Evolutionary conservation across 768 basidiomycete genomes (phyloP).

Genomic region (Trichaptum fuscoviolaceum): DNA sequence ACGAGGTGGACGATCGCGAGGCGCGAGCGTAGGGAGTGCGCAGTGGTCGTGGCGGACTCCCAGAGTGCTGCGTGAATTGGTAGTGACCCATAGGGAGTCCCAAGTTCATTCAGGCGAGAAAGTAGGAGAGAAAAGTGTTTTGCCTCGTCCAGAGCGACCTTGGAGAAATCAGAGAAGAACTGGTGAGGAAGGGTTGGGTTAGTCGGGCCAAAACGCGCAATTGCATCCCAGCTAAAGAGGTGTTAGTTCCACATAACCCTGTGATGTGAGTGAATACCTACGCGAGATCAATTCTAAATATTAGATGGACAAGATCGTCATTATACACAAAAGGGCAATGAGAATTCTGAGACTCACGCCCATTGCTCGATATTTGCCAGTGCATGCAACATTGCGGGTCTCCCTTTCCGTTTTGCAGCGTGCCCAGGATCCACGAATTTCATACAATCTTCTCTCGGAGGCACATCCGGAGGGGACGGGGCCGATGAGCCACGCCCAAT

Average conservation of each 20-base stretch:
- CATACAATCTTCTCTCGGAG: constrained; percentile 52
- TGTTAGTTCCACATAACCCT: neutral
- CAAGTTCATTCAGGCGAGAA: constrained; percentile 51
- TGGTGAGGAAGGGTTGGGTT: constrained; percentile 59
- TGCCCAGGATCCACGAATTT: constrained; percentile 56
- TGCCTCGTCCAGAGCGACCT: constrained; percentile 83
- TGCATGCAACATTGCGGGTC: constrained; percentile 74
- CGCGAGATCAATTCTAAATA: constrained; percentile 15
- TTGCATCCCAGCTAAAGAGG: constrained; percentile 67
- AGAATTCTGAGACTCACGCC: constrained; percentile 46
- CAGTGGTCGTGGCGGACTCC: constrained; percentile 70
- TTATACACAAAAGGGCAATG: neutral
- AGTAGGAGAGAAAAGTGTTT: constrained; percentile 75
- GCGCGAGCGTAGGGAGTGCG: constrained; percentile 59
- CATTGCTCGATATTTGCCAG: constrained; percentile 85
- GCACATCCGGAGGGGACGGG: constrained; percentile 55
- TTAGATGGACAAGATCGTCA: neutral
- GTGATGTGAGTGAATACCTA: constrained; percentile 3
- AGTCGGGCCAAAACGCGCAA: constrained; percentile 65
- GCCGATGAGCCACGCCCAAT: constrained; percentile 52
- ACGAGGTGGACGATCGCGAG: constrained; percentile 84
- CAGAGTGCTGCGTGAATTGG: constrained; percentile 76
- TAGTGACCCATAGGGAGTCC: constrained; percentile 63
- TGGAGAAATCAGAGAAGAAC: constrained; percentile 78
- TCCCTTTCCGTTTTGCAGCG: constrained; percentile 54